Base-by-base conservation (phyloP, 208 protist species). In the Trypanosoma congolense region DNA sequence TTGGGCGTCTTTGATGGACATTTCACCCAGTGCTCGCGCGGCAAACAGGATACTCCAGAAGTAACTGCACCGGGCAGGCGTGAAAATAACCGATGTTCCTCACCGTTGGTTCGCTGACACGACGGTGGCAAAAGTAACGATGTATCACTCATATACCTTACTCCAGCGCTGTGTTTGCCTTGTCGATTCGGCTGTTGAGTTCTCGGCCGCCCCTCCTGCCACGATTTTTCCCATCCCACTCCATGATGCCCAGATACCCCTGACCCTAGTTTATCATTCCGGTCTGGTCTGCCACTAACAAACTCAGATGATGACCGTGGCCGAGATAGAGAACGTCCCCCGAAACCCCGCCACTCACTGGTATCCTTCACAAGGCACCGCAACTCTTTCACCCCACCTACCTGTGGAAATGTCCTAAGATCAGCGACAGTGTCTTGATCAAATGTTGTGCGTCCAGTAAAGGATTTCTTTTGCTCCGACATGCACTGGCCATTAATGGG, bases 371-470 rank as follows among this genome's bases (percentile, higher is more conserved):
- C 22, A 48, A 29, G 56, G 8, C 46, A 47, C 19, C 40, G 9
- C 14, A 47, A n/a, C 26, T 55, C 36, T 21, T 55, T 35, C 41
- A 53, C 3, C 25, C 16, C 25, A 42, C 48, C 56, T 36, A 14
- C 45, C 38, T 38, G 56, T 22, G 43, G n/a, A 40, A 45, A 54
- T 30, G 21, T 40, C 26, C 38, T 44, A 1, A 47, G 56, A 33
- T 63, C 38, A 41, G 25, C 10, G 22, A 63, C 38, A 25, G 47
- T 47, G 36, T n/a, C 4, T 26, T 63, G 53, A 10, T 21, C 45
- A 10, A 45, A 8, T 2, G 46, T 16, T 36, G 55, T 55, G 22
- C 52, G 45, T 26, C 47, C 47, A 16, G 0, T 29, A 5, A 63
- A 55, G 16, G 25, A 36, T 29, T 53, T n/a, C 14, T 35, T 9